phyloP scores from a whole-genome alignment of 2,329 filamentous ascomycete species.

The Pseudogymnoascus sp. region DNA sequence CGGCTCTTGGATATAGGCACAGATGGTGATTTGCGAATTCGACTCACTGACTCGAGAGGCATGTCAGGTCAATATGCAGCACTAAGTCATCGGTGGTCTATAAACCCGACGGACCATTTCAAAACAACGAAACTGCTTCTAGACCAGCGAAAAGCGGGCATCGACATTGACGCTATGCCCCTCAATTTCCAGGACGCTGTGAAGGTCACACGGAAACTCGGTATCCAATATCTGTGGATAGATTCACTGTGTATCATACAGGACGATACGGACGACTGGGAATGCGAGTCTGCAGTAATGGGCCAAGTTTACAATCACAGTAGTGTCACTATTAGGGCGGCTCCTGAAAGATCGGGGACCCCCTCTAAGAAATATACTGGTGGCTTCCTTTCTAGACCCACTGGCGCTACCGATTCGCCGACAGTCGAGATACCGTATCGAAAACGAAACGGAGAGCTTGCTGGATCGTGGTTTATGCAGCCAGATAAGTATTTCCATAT shows the following conservation, averaged over 20 bases:
- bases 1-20: neutral
- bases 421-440: neutral
- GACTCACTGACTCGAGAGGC: neutral
- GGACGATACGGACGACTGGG: constrained; percentile 16
- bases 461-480: neutral
- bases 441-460: neutral
- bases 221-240: neutral
- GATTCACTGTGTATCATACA: neutral
- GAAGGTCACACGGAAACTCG: neutral
- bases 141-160: neutral
- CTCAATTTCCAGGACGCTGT: neutral
- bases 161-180: neutral
- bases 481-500: neutral
- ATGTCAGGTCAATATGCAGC: neutral
- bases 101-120: neutral
- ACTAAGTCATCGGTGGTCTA: neutral
- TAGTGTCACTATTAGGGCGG: neutral
- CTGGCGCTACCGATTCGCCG: neutral
- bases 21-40: neutral
- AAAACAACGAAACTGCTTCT: neutral
- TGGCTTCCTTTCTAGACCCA: neutral
- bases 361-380: neutral
- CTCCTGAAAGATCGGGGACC: neutral
- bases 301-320: constrained; percentile 12
- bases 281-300: constrained; percentile 15